Evolutionary conservation across 257 asterid genomes (phyloP).

Genomic region (Primulina tabacum): DNA sequence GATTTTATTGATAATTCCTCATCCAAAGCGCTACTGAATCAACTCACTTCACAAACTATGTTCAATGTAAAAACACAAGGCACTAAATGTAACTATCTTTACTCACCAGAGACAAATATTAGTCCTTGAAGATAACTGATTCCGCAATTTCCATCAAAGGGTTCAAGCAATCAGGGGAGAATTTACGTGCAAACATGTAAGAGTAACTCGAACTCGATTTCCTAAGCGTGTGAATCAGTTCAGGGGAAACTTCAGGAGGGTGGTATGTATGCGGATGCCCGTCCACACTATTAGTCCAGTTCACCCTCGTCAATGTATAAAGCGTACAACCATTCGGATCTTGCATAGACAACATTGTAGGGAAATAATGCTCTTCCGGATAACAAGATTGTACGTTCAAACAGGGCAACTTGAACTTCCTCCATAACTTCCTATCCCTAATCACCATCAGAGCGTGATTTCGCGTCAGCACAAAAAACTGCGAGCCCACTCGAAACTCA

Average conservation of each 20-base stretch:
- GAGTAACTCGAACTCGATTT: constrained; percentile 53
- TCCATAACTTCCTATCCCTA: constrained; percentile 64
- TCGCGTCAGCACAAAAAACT: constrained; percentile 58
- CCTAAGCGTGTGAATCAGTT: constrained; percentile 56
- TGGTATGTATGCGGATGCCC: constrained; percentile 77
- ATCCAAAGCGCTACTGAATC: constrained; percentile 21
- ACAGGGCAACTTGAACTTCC: constrained; percentile 65
- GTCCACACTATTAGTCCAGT: constrained; percentile 60
- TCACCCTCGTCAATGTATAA: constrained; percentile 60
- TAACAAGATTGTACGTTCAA: constrained; percentile 57
- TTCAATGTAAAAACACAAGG: neutral
- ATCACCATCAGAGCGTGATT: constrained; percentile 57
- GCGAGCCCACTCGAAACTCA: constrained; percentile 70
- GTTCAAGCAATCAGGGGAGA: constrained; percentile 66
- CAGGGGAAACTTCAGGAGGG: constrained; percentile 52
- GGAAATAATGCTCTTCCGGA: constrained; percentile 80
- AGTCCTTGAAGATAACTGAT: constrained; percentile 65
- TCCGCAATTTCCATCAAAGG: constrained; percentile 63
- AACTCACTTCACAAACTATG: constrained; percentile 15
- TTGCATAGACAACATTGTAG: constrained; percentile 62
- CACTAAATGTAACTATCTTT: neutral
- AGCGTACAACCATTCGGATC: constrained; percentile 52
- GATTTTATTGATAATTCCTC: constrained; percentile 6
- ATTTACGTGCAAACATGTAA: constrained; percentile 64
- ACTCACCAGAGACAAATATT: constrained; percentile 40